These are phyloP conservation scores for Inonotus obliquus DNA, from an alignment of 1,284 basidiomycete genomes.

Conservation along the genomic window DNA sequence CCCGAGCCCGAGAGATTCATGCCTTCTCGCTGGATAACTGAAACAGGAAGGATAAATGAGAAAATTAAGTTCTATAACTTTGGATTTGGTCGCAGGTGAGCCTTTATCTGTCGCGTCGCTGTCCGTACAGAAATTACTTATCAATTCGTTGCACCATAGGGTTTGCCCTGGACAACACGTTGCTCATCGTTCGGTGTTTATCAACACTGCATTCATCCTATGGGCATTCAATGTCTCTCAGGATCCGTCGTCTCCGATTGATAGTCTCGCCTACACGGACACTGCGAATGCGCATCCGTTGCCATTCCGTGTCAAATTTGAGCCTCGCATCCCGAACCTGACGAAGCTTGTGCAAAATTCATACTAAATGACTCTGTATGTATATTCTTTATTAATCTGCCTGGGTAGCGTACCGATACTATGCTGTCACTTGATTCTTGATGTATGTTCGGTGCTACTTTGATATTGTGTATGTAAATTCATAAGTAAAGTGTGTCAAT, in stretches of 20 bases:
- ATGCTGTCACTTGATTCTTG: too few species aligned
- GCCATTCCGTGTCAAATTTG: slow-evolving; percentile 50
- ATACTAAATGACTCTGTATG: neutral
- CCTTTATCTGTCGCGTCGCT: neutral
- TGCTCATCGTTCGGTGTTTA: slow-evolving; percentile 48
- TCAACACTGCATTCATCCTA: slow-evolving; percentile 53
- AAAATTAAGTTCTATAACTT: slow-evolving; percentile 49
- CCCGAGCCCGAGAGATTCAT: slow-evolving; percentile 55
- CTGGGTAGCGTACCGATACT: too few species aligned
- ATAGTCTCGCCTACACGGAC: slow-evolving; percentile 52
- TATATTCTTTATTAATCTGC: too few species aligned
- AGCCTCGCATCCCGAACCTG: slow-evolving; percentile 30
- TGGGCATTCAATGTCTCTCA: slow-evolving; percentile 53
- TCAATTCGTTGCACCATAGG: neutral
- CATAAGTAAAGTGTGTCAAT: too few species aligned
- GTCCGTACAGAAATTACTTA: neutral
- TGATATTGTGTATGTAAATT: too few species aligned
- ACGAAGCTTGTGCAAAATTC: slow-evolving; percentile 8
- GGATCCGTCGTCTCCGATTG: slow-evolving; percentile 47
- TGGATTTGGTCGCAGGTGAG: slow-evolving; percentile 56
- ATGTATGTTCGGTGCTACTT: too few species aligned
- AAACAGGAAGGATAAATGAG: slow-evolving; percentile 42
- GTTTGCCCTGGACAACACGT: slow-evolving; percentile 60
- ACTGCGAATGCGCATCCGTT: slow-evolving; percentile 52
- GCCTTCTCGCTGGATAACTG: slow-evolving; percentile 52